Percentiles rank a stretch among this genome's conserved stretches.
Evolutionary conservation across 805 yeast species (phyloP).

Genomic region (Teunomyces funiuensis): DNA sequence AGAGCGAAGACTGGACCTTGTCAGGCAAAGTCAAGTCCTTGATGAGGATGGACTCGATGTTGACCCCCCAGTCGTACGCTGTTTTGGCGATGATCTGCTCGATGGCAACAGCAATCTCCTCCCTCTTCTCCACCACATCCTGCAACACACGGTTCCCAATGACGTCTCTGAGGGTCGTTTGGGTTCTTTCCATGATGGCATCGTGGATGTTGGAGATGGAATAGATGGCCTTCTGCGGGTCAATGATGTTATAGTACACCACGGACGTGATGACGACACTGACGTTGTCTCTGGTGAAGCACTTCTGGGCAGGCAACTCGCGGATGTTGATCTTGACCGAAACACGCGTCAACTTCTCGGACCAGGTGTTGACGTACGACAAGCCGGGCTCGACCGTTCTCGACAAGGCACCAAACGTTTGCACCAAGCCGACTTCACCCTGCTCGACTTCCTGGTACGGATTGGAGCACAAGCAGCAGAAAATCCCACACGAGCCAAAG

Average conservation of each 20-base stretch:
- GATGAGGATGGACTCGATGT: constrained; percentile 64
- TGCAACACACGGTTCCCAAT: constrained; percentile 65
- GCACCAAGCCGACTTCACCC: constrained; percentile 68
- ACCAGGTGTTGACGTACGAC: constrained; percentile 61
- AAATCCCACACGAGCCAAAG: constrained; percentile 54
- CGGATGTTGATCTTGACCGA: constrained; percentile 57
- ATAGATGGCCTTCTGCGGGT: constrained; percentile 65
- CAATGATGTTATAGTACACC: constrained; percentile 62
- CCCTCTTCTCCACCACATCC: constrained; percentile 72
- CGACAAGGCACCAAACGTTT: constrained; percentile 64
- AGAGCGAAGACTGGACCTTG: constrained; percentile 57
- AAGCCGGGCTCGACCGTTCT: constrained; percentile 71
- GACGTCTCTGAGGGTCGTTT: constrained; percentile 71
- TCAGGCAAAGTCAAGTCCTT: constrained; percentile 60
- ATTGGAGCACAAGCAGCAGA: constrained; percentile 58
- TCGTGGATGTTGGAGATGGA: constrained; percentile 53
- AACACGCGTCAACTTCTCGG: constrained; percentile 52
- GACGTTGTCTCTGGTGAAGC: constrained; percentile 73
- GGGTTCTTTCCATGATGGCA: constrained; percentile 66
- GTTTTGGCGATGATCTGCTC: constrained; percentile 60
- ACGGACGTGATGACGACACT: constrained; percentile 63
- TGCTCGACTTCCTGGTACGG: constrained; percentile 62
- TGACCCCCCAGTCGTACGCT: constrained; percentile 70
- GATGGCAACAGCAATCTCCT: constrained; percentile 66
- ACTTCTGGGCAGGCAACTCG: constrained; percentile 65